These are phyloP conservation scores for Mallotus japonicus DNA, from an alignment of 441 rosid genomes.

Conservation along the genomic window DNA sequence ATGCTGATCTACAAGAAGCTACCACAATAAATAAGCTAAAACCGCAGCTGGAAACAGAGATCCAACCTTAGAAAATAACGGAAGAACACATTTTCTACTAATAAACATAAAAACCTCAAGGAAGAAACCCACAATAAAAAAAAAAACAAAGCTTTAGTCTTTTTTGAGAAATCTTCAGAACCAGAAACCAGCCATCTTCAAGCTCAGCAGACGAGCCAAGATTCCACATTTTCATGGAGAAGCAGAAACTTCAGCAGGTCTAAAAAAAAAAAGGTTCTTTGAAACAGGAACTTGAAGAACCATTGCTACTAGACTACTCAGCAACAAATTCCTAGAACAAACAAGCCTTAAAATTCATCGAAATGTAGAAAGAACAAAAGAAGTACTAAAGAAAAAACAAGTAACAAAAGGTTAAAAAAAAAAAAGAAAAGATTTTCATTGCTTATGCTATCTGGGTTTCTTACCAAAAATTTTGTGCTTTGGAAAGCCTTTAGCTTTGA, in stretches of 20 bases:
- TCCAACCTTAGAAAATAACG: constrained; percentile 1
- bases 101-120: not conserved
- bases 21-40: not conserved
- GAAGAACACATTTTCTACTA: not conserved
- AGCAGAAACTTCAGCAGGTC: not conserved
- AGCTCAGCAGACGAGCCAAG: constrained; percentile 5
- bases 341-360: not conserved
- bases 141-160: not conserved
- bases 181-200: constrained; percentile 4
- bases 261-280: not conserved
- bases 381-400: constrained; percentile 3
- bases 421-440: not conserved
- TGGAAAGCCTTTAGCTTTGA: constrained; percentile 1
- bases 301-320: not conserved
- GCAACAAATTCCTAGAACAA: not conserved
- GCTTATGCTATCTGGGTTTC: not conserved
- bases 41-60: constrained; percentile 16
- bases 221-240: constrained; percentile 11
- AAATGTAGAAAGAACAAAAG: constrained; percentile 15
- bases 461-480: constrained; percentile 6
- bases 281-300: constrained; percentile 7
- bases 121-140: not conserved
- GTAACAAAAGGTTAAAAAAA: not conserved
- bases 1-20: constrained; percentile 20
- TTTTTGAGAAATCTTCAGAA: not conserved